Evolutionary conservation across 805 yeast species (phyloP), one percentile per base, ranked within the genome.

Genomic region (Lipomyces yamadae): DNA sequence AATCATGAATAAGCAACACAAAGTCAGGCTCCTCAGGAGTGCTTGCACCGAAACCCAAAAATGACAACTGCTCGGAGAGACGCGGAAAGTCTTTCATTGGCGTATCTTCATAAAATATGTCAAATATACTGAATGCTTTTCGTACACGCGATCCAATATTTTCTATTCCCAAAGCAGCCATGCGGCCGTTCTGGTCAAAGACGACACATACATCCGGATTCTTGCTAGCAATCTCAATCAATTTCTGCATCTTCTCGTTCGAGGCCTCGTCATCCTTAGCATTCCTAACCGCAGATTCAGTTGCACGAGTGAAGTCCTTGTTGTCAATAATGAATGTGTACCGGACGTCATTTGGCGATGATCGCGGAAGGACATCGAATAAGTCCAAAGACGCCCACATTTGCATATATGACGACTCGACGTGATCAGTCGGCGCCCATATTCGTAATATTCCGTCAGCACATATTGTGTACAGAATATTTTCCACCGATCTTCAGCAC

Each of bases 391-490:
- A 77, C 0, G 88, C 88, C 86, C 91, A 87, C 57, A 81, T 79
- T 67, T 82, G 86, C 29, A 73, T 72, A 45, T 67, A 64, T 18
- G 69, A 68, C 4, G 75, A 68, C 50, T 65, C 72, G 52, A 70
- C 54, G 42, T 68, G 67, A 37, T 72, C 74, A 4, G 72, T 63
- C 18, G 77, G 71, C 10, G 75, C 84, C 91, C 93, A 92, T 0
- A 89, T 83, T 35, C 92, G 80, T 56, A 93, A 73, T 10, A 82
- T 80, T 5, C 82, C 78, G 72, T 89, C 92, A 18, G 82, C 78
- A 35, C 89, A 79, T n/a, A 88, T 72, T 0, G 97, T 86, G 74
- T 88, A 92, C 4, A 92, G 77, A 0, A 85, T 81, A 64, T 86
- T 84, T 18, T 82, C 82, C 54, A 80, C 82, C 6, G 76, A 61